A percentile compares a stretch with the other conserved stretches of the same genome.
phyloP scores from a whole-genome alignment of 2,329 filamentous ascomycete species.

The Diaporthe helianthi region DNA sequence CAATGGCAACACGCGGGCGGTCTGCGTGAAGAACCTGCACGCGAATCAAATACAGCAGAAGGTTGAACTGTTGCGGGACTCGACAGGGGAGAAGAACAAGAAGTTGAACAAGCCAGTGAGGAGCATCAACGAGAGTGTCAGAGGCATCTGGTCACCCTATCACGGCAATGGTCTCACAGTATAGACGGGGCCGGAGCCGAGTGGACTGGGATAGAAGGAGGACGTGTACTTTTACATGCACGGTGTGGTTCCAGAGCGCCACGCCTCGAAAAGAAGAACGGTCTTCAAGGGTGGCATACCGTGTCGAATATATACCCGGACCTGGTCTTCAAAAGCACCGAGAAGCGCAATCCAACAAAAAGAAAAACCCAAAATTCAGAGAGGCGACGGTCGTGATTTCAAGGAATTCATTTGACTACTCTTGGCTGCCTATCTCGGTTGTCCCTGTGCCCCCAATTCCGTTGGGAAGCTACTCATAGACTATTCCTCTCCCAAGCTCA shows the following conservation, averaged over 20 bases:
- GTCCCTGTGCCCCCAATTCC: neutral
- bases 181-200: conserved; percentile 42
- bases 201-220: neutral
- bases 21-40: conserved; percentile 89
- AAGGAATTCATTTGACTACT: conserved; percentile 14
- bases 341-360: neutral
- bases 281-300: neutral
- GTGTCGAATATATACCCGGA: conserved; percentile 23
- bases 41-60: conserved; percentile 83
- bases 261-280: neutral
- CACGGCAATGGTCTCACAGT: conserved; percentile 66
- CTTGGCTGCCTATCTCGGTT: conserved; percentile 15
- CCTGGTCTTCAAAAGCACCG: conserved; percentile 13
- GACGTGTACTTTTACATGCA: neutral
- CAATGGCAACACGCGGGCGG: conserved; percentile 83
- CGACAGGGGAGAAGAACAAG: conserved; percentile 77
- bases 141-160: conserved; percentile 75
- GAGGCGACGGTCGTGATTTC: neutral
- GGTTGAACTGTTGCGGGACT: conserved; percentile 73
- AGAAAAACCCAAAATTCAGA: neutral
- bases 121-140: conserved; percentile 70
- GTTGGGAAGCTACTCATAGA: neutral
- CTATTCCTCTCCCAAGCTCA: neutral
- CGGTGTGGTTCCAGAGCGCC: neutral
- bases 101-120: conserved; percentile 68